A percentile compares a stretch with the other conserved stretches of the same genome.
phyloP scores from a whole-genome alignment of 2,329 filamentous ascomycete genomes.

The Colletotrichum chlorophyti region DNA sequence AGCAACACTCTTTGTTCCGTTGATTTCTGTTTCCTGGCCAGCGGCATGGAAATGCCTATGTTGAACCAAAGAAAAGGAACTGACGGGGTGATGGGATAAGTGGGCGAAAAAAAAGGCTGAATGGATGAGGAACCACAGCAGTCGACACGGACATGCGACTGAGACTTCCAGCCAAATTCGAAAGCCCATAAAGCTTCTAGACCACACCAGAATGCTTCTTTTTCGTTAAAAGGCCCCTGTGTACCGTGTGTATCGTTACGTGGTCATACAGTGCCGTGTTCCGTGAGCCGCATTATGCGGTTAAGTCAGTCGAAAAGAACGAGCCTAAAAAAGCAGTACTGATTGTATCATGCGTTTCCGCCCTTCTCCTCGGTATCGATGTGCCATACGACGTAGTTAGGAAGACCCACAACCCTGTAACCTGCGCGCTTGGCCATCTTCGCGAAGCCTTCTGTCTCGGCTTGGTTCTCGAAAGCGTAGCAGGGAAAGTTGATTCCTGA shows the following conservation, averaged over 20 bases:
- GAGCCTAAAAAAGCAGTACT: background rate
- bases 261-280: constrained; percentile 29
- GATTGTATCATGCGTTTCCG: constrained; percentile 67
- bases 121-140: constrained; percentile 12
- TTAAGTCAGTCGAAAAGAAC: constrained; percentile 26
- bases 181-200: constrained; percentile 17
- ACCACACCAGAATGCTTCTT: constrained; percentile 13
- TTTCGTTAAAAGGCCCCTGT: constrained; percentile 21
- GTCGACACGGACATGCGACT: background rate
- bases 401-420: constrained; percentile 88
- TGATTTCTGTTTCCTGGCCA: constrained; percentile 5
- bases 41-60: background rate
- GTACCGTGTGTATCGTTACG: constrained; percentile 23
- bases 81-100: too few relatives aligned
- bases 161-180: constrained; percentile 8
- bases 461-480: constrained; percentile 98
- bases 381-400: constrained; percentile 99
- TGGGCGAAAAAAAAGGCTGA: constrained; percentile 13
- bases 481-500: constrained; percentile 95
- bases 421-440: constrained; percentile 98
- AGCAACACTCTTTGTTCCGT: constrained; percentile 19
- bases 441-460: constrained; percentile 97
- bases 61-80: constrained; percentile 10
- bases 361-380: constrained; percentile 95
- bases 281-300: constrained; percentile 28